These are phyloP conservation scores for Geranomyces variabilis DNA, from an alignment of 192 early-diverging fungal genomes.

Conservation along the genomic window DNA sequence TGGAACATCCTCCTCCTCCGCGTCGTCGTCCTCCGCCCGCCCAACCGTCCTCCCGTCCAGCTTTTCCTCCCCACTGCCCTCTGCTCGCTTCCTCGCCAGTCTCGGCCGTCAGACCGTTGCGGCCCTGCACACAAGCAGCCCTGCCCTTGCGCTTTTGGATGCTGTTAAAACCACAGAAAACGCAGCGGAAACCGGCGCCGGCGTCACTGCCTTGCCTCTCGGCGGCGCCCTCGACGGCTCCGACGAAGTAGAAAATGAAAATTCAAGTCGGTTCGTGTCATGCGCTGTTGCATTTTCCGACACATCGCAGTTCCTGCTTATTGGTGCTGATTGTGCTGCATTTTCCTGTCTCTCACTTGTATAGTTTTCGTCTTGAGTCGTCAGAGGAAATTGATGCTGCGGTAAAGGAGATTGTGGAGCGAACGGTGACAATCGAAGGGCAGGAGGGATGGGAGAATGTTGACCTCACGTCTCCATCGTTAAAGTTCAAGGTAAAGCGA, in stretches of 20 bases:
- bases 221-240: conserved; percentile 4
- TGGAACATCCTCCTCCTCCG: not conserved
- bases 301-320: not conserved
- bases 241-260: conserved; percentile 20
- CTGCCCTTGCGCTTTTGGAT: not conserved
- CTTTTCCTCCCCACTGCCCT: not conserved
- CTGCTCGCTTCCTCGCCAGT: conserved; percentile 14
- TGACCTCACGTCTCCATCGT: conserved; percentile 17
- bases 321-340: not conserved
- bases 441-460: conserved; percentile 16
- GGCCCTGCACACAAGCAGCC: conserved; percentile 13
- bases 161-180: conserved; percentile 4
- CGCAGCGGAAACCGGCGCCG: conserved; percentile 5
- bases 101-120: conserved; percentile 13
- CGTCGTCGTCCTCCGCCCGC: not conserved
- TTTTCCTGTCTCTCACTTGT: not conserved
- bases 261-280: conserved; percentile 20
- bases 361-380: not conserved
- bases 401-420: conserved; percentile 19
- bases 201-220: conserved; percentile 1
- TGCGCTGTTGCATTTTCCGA: not conserved
- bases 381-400: conserved; percentile 14
- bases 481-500: conserved; percentile 27
- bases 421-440: not conserved
- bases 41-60: not conserved